phyloP scores from a whole-genome alignment of 768 basidiomycete genomes.

The Boletus sp. region DNA sequence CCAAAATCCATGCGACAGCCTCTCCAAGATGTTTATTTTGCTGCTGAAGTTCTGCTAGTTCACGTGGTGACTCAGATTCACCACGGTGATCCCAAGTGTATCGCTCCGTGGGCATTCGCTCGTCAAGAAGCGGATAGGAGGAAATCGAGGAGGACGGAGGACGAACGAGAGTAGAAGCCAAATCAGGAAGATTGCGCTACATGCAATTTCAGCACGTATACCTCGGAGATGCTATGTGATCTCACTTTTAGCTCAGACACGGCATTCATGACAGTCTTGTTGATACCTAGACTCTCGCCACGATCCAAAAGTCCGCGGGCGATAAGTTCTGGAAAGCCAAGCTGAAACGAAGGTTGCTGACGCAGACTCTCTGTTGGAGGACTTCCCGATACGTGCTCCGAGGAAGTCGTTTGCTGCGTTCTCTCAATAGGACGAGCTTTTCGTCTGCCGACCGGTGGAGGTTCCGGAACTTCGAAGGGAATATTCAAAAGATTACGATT shows the following conservation, averaged over 20 bases:
- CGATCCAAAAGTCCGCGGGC: slow-evolving; percentile 71
- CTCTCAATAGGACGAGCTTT: slow-evolving; percentile 34
- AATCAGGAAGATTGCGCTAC: slow-evolving; percentile 83
- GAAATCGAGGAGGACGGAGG: slow-evolving; percentile 44
- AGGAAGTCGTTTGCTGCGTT: slow-evolving; percentile 26
- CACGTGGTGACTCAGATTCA: slow-evolving; percentile 69
- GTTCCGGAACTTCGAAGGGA: slow-evolving; percentile 60
- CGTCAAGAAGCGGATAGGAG: slow-evolving; percentile 64
- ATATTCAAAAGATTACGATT: slow-evolving; percentile 79
- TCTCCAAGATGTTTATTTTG: slow-evolving; percentile 66
- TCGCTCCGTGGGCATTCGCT: slow-evolving; percentile 53
- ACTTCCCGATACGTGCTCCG: slow-evolving; percentile 18
- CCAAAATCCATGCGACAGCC: slow-evolving; percentile 72
- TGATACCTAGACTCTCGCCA: slow-evolving; percentile 80
- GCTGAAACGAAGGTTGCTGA: slow-evolving; percentile 41
- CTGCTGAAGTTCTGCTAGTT: slow-evolving; percentile 51
- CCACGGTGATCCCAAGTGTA: slow-evolving; percentile 69
- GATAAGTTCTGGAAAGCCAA: slow-evolving; percentile 69
- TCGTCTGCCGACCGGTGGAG: slow-evolving; percentile 38
- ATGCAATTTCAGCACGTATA: slow-evolving; percentile 9
- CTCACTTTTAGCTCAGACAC: slow-evolving; percentile 74
- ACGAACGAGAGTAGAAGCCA: slow-evolving; percentile 66
- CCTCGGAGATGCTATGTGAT: not conserved
- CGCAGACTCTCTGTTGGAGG: slow-evolving; percentile 34
- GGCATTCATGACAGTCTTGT: slow-evolving; percentile 78